phyloP scores from a whole-genome alignment of 306 rosid genomes.

The Cicer bijugum region DNA sequence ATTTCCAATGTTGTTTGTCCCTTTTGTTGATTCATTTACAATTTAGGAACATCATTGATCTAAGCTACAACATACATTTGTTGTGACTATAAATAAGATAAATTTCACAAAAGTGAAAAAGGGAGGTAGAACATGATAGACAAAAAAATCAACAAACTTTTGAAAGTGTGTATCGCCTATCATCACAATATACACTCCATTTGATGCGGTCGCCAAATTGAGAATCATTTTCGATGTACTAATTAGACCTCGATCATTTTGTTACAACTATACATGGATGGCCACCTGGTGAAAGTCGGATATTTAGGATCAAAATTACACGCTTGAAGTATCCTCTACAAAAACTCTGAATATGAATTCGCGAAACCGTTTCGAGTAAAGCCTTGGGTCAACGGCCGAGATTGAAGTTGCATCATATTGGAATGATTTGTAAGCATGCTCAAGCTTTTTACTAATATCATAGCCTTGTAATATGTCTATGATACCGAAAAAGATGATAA shows the following conservation, averaged over 20 bases:
- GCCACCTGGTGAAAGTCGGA: conserved; percentile 47
- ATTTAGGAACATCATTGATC: conserved; percentile 41
- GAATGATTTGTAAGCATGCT: conserved; percentile 94
- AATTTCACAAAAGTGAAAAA: conserved; percentile 2
- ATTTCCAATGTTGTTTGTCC: conserved; percentile 33
- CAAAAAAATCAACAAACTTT: conserved; percentile 3
- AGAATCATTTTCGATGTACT: conserved; percentile 32
- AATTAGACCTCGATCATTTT: conserved; percentile 47
- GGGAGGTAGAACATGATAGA: conserved; percentile 27
- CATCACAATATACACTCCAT: conserved; percentile 43
- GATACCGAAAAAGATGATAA: conserved; percentile 74
- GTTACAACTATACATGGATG: conserved; percentile 53
- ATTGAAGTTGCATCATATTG: conserved; percentile 84
- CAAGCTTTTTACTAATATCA: conserved; percentile 92
- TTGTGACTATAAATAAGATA: conserved; percentile 35
- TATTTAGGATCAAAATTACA: conserved; percentile 47
- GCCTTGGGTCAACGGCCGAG: conserved; percentile 98
- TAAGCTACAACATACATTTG: conserved; percentile 50
- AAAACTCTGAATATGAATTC: conserved; percentile 92
- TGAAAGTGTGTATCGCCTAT: background rate
- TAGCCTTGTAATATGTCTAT: conserved; percentile 97
- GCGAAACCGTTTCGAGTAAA: conserved; percentile 87
- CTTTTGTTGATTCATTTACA: conserved; percentile 47
- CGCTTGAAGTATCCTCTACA: conserved; percentile 72
- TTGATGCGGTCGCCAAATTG: conserved; percentile 42